Evolutionary conservation across 179 eudicot species (phyloP).

Genomic region (Drosera spatulata): DNA sequence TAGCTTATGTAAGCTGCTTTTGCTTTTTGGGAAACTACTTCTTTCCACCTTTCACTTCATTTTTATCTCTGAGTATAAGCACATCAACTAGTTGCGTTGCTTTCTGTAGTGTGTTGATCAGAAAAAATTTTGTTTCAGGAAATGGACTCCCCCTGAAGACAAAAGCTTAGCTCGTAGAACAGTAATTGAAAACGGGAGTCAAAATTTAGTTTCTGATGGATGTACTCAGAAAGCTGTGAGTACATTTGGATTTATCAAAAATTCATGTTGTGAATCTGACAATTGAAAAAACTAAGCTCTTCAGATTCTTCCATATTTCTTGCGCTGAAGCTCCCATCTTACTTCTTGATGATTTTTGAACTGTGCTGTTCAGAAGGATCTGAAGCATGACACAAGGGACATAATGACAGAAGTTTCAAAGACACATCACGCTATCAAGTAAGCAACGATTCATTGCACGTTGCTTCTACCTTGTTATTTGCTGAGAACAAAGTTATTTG

Average conservation of each 20-base stretch:
- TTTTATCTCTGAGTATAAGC: too few species aligned
- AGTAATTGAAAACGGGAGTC: constrained; percentile 46
- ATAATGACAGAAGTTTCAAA: constrained; percentile 47
- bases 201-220: constrained; percentile 47
- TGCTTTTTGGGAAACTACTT: too few species aligned
- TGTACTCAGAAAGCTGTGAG: constrained; percentile 47
- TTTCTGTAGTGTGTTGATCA: not conserved
- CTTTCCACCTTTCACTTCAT: too few species aligned
- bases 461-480: too few species aligned
- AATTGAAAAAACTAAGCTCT: not conserved
- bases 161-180: constrained; percentile 47
- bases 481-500: too few species aligned
- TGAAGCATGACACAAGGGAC: constrained; percentile 30
- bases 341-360: not conserved
- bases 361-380: constrained; percentile 25
- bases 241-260: not conserved
- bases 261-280: not conserved
- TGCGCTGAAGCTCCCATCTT: not conserved
- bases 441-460: constrained; percentile 12
- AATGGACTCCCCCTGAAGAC: constrained; percentile 80
- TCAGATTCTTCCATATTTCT: not conserved
- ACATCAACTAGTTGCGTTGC: not conserved
- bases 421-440: constrained; percentile 62
- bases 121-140: constrained; percentile 23
- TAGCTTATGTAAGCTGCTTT: too few species aligned